Evolutionary conservation across 2,329 filamentous ascomycete genomes (phyloP).

Genomic region (Aspergillus hortae): DNA sequence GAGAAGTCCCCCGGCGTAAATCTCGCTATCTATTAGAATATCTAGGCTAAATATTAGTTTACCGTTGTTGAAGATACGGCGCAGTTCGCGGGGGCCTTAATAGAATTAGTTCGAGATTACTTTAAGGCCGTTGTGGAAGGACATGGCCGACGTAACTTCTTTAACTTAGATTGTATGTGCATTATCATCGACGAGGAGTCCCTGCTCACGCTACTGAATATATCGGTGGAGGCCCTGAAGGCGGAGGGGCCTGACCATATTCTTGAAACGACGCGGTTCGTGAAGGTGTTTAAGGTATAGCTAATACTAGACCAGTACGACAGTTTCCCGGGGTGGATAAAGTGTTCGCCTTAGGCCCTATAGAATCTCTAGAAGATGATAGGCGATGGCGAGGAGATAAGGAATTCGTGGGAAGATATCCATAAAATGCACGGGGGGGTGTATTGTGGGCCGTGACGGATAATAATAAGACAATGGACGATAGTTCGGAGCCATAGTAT

Average conservation of each 20-base stretch:
- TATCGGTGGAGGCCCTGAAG: slow-evolving; percentile 5
- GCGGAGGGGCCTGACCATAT: not conserved
- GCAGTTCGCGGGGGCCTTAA: slow-evolving; percentile 2
- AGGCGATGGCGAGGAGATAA: slow-evolving; percentile 14
- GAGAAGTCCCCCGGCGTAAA: not conserved
- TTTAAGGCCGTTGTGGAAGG: slow-evolving; percentile 3
- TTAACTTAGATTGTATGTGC: slow-evolving; percentile 10
- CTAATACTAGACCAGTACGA: slow-evolving; percentile 10
- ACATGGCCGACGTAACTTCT: slow-evolving; percentile 4
- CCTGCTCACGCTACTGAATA: slow-evolving; percentile 12
- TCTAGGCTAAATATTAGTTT: slow-evolving; percentile 10
- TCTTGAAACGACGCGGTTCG: slow-evolving; percentile 5
- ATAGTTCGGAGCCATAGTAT: too few species aligned
- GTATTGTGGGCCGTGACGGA: slow-evolving; percentile 2
- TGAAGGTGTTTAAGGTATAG: slow-evolving; percentile 13
- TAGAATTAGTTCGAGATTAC: slow-evolving; percentile 12
- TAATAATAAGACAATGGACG: too few species aligned
- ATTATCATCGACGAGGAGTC: slow-evolving; percentile 15
- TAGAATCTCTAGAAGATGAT: slow-evolving; percentile 12
- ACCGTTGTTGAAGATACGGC: slow-evolving; percentile 11
- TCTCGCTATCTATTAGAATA: not conserved
- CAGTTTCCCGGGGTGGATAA: too few species aligned
- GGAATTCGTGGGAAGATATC: slow-evolving; percentile 9
- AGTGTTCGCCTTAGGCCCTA: slow-evolving; percentile 2
- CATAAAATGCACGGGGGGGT: slow-evolving; percentile 3